Conservation (phyloP, 495 filamentous ascomycete genomes). For the Cetradonia linearis region DNA sequence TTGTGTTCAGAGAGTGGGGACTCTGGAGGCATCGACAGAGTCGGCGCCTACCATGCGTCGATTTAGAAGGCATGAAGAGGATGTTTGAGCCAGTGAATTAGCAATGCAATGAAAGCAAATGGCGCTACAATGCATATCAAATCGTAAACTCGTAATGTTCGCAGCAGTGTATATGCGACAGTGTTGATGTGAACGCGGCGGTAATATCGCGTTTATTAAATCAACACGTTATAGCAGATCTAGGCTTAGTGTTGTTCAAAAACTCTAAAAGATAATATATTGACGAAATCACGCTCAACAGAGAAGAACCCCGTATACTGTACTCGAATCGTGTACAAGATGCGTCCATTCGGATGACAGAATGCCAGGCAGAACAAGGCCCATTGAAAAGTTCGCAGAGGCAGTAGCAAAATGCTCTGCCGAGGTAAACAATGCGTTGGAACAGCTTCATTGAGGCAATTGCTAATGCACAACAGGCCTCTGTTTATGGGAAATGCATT, state of each 20-base stretch:
- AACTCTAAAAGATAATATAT: background rate
- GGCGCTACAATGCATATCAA: slow-evolving; percentile 9
- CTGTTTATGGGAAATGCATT: slow-evolving; percentile 86
- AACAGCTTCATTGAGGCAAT: background rate
- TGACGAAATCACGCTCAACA: background rate
- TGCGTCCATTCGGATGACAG: background rate
- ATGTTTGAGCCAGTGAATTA: slow-evolving; percentile 8
- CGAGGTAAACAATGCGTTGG: slow-evolving; percentile 47
- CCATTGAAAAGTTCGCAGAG: slow-evolving; percentile 81
- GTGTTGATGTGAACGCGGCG: slow-evolving; percentile 12
- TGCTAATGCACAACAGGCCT: slow-evolving; percentile 43
- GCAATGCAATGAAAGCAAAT: slow-evolving; percentile 3
- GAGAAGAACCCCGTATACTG: background rate
- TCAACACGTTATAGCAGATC: background rate
- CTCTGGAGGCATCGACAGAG: slow-evolving; percentile 50
- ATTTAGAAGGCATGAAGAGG: slow-evolving; percentile 43
- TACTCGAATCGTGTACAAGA: background rate
- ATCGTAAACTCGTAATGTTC: slow-evolving; percentile 7
- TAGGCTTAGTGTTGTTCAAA: background rate
- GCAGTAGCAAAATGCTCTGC: slow-evolving; percentile 72
- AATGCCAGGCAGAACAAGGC: slow-evolving; percentile 42
- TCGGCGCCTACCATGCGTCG: slow-evolving; percentile 43
- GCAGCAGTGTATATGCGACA: background rate
- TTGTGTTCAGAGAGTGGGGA: slow-evolving; percentile 37
- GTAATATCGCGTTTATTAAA: slow-evolving; percentile 10